Percentiles rank a stretch among this genome's conserved stretches.
Conservation (phyloP, 2,329 filamentous ascomycete species). For the Ophioceras dolichostomum region DNA sequence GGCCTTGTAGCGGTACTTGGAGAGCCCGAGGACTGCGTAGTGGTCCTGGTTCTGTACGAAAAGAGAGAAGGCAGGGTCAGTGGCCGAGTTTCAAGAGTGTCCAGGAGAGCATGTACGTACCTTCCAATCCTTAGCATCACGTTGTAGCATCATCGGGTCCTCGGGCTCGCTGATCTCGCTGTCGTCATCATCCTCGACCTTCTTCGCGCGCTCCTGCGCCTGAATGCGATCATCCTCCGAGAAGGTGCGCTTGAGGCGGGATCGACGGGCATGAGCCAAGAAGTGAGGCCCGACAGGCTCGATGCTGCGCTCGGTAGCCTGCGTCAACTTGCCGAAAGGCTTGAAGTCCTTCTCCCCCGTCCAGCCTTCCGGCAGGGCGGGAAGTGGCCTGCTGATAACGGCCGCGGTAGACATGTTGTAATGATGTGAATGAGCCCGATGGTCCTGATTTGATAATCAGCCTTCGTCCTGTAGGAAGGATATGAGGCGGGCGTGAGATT, state of each 20-base stretch:
- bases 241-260: slow-evolving; percentile 94
- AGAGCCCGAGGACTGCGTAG: slow-evolving; percentile 89
- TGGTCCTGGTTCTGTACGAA: slow-evolving; percentile 71
- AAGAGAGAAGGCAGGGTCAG: background rate
- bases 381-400: slow-evolving; percentile 54
- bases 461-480: too few relatives aligned
- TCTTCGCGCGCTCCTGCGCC: slow-evolving; percentile 89
- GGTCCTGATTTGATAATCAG: too few relatives aligned
- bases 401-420: slow-evolving; percentile 56
- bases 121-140: slow-evolving; percentile 99
- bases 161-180: slow-evolving; percentile 90
- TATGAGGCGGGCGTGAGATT: too few relatives aligned
- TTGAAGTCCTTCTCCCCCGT: slow-evolving; percentile 87
- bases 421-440: too few relatives aligned
- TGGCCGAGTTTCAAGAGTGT: too few relatives aligned
- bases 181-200: slow-evolving; percentile 77
- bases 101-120: slow-evolving; percentile 42
- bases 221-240: slow-evolving; percentile 97
- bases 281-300: slow-evolving; percentile 97
- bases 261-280: slow-evolving; percentile 89
- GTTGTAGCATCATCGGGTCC: slow-evolving; percentile 80
- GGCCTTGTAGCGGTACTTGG: slow-evolving; percentile 83
- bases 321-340: slow-evolving; percentile 61
- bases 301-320: slow-evolving; percentile 72
- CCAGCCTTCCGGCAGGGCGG: slow-evolving; percentile 70